Conservation (phyloP, 345 rosid genomes). For the Rhizophora mangle region DNA sequence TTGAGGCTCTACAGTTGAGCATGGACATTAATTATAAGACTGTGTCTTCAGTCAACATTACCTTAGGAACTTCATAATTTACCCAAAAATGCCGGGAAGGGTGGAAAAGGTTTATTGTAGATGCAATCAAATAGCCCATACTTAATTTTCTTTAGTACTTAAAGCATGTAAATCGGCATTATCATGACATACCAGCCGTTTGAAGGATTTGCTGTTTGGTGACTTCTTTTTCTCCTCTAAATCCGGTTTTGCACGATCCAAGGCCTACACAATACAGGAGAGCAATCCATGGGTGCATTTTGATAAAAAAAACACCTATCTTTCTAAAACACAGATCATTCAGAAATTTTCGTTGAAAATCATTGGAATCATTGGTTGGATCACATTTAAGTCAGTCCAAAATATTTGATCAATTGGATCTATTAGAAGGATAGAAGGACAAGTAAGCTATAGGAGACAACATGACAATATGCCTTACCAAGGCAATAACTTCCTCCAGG, state of each 20-base stretch:
- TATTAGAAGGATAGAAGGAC: too few relatives aligned
- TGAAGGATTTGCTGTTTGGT: constrained; percentile 29
- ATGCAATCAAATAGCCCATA: background rate
- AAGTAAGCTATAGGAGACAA: too few relatives aligned
- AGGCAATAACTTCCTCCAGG: too few relatives aligned
- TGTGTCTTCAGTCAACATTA: too few relatives aligned
- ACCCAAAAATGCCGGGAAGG: too few relatives aligned
- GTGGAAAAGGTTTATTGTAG: too few relatives aligned
- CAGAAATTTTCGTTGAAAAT: background rate
- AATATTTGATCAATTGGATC: too few relatives aligned
- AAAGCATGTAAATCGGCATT: background rate
- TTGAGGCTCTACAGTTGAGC: constrained; percentile 22
- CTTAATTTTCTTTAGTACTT: background rate
- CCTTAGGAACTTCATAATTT: too few relatives aligned
- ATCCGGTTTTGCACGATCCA: constrained; percentile 38
- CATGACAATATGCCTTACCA: too few relatives aligned
- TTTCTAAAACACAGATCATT: background rate
- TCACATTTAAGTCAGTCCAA: too few relatives aligned
- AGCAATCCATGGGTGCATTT: background rate
- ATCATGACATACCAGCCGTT: constrained; percentile 29
- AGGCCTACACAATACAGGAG: constrained; percentile 18
- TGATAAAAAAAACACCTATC: background rate
- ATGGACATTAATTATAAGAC: background rate
- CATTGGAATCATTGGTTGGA: background rate
- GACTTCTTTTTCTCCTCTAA: constrained; percentile 27